A percentile compares a stretch with the other conserved stretches of the same genome.
Conservation (phyloP, 371 early-diverging fungal species). For the Mucor circinelloides region DNA sequence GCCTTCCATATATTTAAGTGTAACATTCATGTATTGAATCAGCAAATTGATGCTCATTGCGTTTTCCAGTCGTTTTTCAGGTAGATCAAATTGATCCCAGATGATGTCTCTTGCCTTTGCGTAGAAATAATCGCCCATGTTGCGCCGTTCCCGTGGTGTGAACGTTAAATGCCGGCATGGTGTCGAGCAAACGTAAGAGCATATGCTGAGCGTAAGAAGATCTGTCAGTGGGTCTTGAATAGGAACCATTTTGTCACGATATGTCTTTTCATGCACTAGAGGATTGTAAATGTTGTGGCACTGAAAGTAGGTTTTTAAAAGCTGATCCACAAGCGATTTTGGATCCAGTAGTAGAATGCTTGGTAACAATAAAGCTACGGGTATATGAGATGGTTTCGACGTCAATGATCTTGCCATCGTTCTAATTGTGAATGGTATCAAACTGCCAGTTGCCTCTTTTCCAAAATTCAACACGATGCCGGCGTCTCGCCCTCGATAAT, state of each 20-base stretch:
- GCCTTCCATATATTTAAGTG: conserved; percentile 9
- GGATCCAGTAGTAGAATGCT: neutral
- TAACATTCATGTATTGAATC: conserved; percentile 8
- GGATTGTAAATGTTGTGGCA: conserved; percentile 14
- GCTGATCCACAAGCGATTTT: neutral
- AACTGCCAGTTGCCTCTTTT: neutral
- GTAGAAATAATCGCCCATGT: conserved; percentile 19
- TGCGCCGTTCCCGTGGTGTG: neutral
- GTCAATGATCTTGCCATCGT: neutral
- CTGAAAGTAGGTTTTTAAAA: conserved; percentile 9
- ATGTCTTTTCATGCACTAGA: conserved; percentile 13
- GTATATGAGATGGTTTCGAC: neutral
- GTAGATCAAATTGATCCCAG: conserved; percentile 21
- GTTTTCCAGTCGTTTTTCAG: conserved; percentile 24
- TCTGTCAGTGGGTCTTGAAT: conserved; percentile 4
- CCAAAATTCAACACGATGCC: neutral
- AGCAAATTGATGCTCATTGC: conserved; percentile 12
- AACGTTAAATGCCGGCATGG: conserved; percentile 11
- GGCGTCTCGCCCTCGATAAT: neutral
- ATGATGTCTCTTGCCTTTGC: conserved; percentile 10
- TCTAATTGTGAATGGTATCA: conserved; percentile 1
- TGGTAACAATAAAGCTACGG: neutral
- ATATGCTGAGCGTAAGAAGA: conserved; percentile 10
- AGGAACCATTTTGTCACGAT: neutral
- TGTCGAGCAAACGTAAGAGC: conserved; percentile 11